Base-by-base conservation (phyloP, 1,139 yeast genomes). In the Kurtzmaniella quercitrusa region DNA sequence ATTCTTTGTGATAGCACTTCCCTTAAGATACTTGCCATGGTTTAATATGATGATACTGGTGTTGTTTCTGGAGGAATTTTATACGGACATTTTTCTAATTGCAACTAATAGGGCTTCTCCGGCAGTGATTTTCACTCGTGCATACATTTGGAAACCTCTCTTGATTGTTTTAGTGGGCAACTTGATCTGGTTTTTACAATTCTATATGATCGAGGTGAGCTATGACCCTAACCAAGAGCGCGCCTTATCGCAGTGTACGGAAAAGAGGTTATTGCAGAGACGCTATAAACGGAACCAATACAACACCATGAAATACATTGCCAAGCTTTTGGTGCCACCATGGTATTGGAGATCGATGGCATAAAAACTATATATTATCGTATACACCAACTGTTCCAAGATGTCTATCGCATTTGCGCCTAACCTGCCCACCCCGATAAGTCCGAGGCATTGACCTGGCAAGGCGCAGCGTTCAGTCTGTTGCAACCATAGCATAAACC, bases 171-270 rank as follows among this genome's bases (percentile, higher is more conserved):
- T 48, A 0, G 44, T 66, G 33, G 71, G 68, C 2, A 76, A 72
- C 47, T 45, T 62, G 23, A 70, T 74, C 75, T 71, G 76, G 76
- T 66, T 55, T 42, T 29, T 52, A 3, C 53, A 58, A 16, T 57
- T 61, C 27, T 47, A 63, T 14, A 49, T 66, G 19, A 38, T 48
- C 2, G 44, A 45, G 4, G 40, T 60, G 16, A 61, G 62, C 46
- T 46, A 46, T 41, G 68, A 64, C 41, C 15, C 33, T 2, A 49
- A 59, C 40, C 43, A 43, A 1, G 43, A 45, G 18, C 47, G 62
- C 41, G 46, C 54, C 8, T 38, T 41, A 7, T 31, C 29, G 12
- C 43, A 37, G 18, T 14, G 12, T 3, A 24, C 19, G 9, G 18
- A 16, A 38, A 47, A 15, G 51, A 60, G 34, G 42, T 45, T 9